These are phyloP conservation scores for Penicillium brevicompactum DNA, from an alignment of 2,329 filamentous ascomycete species.

Conservation along the genomic window DNA sequence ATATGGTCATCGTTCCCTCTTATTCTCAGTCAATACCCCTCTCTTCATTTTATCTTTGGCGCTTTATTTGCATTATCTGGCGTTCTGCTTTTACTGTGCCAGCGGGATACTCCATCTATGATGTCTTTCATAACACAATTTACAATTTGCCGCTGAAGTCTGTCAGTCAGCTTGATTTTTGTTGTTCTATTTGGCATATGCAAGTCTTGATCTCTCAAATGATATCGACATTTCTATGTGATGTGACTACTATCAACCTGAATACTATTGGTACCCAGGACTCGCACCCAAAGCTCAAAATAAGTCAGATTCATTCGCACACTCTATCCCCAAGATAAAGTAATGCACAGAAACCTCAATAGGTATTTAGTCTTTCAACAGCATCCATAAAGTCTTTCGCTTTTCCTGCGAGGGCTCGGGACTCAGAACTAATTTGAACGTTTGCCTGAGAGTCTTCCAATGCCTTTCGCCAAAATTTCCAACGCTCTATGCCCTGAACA, in stretches of 20 bases:
- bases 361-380: not conserved
- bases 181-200: not conserved
- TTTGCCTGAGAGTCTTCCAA: no score
- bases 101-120: constrained; percentile 12
- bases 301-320: no score
- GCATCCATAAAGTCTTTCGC: no score
- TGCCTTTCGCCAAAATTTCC: no score
- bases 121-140: constrained; percentile 17
- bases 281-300: no score
- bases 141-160: not conserved
- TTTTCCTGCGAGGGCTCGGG: no score
- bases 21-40: not conserved
- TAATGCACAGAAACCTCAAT: not conserved
- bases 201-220: not conserved
- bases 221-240: no score
- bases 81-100: constrained; percentile 17
- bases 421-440: no score
- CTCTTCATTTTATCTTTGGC: constrained; percentile 2
- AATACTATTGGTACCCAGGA: not conserved
- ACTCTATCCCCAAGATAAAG: no score
- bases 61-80: constrained; percentile 21
- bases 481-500: no score
- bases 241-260: not conserved
- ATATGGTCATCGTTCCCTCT: not conserved
- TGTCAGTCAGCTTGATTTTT: not conserved